Evolutionary conservation across 371 early-diverging fungal genomes (phyloP), one percentile per base, ranked within the genome.

Genomic region (Enteropsectra breve): DNA sequence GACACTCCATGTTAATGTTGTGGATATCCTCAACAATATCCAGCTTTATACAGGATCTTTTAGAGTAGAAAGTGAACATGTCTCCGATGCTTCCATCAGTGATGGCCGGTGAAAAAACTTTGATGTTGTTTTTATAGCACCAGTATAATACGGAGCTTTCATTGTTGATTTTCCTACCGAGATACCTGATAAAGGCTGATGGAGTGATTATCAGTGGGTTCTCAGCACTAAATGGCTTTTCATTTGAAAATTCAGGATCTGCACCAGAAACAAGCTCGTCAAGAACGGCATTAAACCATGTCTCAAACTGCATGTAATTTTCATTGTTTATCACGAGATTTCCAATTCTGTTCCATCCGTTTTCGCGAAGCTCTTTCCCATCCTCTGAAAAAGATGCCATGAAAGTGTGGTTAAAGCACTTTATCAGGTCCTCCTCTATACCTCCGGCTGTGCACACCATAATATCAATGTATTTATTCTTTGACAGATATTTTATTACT

Each of bases 31-130:
- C 84, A 0, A 87, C 92, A 70, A 94, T 85, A 77, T 98, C 99
- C 8, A 98, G 81, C 54, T 93, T 84, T 37, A 98, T 80, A 0
- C 90, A 88, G n/a, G 90, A 90, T 74, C 87, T 90, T 69, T 85
- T 86, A 5, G 63, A 67, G 62, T 69, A 77, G 63, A 72, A 77
- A 79, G 86, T 93, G 62, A 98, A 85, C 90, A 98, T 94, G 80
- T 97, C 97, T 32, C 97, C 97, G 34, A 98, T 80, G 0, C 92
- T 91, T 4, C 97, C 97, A 77, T 98, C 99, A 0, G 94, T 94
- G 38, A 98, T 76, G 1, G 96, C 97, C 0, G 97, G 97, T 73
- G 92, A 93, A 79, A 87, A 98, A 0, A 96, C 91, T 0, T 93
- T 94, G 60, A 98, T 96, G 70, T 90, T 79, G 77, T 98, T 94